These are phyloP conservation scores for Geranium rotundifolium DNA, from an alignment of 345 rosid genomes.

Conservation along the genomic window DNA sequence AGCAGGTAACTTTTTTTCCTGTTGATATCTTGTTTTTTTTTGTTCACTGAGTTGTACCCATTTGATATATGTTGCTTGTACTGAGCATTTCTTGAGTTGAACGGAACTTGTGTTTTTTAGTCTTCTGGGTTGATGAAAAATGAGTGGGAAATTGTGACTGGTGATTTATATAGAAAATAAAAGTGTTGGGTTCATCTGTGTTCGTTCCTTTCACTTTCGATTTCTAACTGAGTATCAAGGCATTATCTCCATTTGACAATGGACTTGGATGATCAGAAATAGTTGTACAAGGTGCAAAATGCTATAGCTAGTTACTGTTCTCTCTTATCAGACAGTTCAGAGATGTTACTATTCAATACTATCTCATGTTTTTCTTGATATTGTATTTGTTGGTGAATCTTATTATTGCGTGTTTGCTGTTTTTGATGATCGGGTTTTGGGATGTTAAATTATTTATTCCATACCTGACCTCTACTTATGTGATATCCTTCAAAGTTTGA, in stretches of 20 bases:
- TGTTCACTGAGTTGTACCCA: neutral
- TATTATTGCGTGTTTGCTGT: neutral
- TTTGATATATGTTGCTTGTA: neutral
- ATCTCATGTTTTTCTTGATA: neutral
- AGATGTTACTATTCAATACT: neutral
- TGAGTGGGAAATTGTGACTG: too few species aligned
- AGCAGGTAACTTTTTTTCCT: conserved; percentile 20
- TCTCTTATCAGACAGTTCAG: too few species aligned
- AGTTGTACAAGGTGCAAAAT: neutral
- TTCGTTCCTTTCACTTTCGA: neutral
- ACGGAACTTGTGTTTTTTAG: too few species aligned
- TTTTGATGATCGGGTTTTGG: neutral
- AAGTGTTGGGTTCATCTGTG: neutral
- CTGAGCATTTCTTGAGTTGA: neutral
- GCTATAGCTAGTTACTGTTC: neutral
- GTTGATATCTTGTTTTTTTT: neutral
- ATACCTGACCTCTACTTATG: neutral
- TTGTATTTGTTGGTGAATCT: neutral
- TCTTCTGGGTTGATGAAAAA: too few species aligned
- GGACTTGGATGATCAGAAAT: too few species aligned
- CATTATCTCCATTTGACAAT: too few species aligned
- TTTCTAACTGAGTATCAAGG: too few species aligned
- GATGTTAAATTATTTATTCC: neutral
- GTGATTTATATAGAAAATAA: neutral
- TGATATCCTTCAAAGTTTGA: neutral